Conservation (phyloP, 78 protist genomes). For the Dictyostelium capitatum region DNA sequence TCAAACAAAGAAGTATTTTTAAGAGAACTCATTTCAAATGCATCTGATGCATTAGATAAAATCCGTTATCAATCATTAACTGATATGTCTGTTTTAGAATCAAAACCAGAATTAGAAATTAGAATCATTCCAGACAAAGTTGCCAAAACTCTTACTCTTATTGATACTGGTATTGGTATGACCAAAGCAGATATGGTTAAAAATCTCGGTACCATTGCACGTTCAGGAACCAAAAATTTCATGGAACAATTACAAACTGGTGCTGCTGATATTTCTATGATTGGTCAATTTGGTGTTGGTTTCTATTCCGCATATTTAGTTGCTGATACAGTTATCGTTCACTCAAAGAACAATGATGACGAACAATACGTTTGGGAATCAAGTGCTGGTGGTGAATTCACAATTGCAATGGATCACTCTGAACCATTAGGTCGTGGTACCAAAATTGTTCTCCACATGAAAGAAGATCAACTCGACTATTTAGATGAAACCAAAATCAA, state of each 20-base stretch:
- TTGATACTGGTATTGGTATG: conserved; percentile 99
- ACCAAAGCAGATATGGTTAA: conserved; percentile 99
- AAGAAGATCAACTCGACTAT: conserved; percentile 99
- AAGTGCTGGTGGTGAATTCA: conserved; percentile 99
- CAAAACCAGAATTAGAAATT: conserved; percentile 96
- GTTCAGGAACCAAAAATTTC: conserved; percentile 99
- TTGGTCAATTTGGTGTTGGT: conserved; percentile 99
- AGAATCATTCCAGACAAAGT: conserved; percentile 95
- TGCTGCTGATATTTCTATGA: conserved; percentile 98
- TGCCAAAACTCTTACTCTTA: conserved; percentile 94
- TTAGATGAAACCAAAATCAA: conserved; percentile 96
- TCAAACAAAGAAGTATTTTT: conserved; percentile 99
- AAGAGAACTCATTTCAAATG: conserved; percentile 99
- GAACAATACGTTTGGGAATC: conserved; percentile 99
- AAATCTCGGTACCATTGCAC: conserved; percentile 99
- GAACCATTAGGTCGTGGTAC: conserved; percentile 98
- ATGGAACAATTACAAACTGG: conserved; percentile 98
- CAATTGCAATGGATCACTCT: conserved; percentile 88
- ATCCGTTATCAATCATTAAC: conserved; percentile 97
- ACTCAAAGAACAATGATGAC: conserved; percentile 99
- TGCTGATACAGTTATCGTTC: conserved; percentile 98
- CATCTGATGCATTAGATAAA: conserved; percentile 95
- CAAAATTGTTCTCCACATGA: conserved; percentile 94
- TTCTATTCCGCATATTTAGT: conserved; percentile 99
- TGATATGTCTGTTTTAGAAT: conserved; percentile 94